Evolutionary conservation across 2,329 filamentous ascomycete species (phyloP), one percentile per base, ranked within the genome.

Genomic region (Leptographium flavum): DNA sequence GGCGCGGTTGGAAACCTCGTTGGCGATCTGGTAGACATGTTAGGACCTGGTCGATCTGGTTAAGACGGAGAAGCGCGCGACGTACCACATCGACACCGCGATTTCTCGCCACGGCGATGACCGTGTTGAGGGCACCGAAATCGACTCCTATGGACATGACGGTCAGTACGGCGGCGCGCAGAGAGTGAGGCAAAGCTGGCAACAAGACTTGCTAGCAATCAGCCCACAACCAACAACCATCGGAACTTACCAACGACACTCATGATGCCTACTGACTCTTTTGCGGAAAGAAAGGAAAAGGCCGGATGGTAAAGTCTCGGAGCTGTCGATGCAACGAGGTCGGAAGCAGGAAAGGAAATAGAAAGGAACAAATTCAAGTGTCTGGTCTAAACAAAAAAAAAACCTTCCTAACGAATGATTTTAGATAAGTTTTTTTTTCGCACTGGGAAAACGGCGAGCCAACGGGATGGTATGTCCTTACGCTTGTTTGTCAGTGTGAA

Each of bases 51-150:
- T 8, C 39, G 43, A 43, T n/a, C n/a, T n/a, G n/a, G n/a, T n/a
- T 35, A 49, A 43, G 2, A n/a, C 33, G 13, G 31, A 47, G 25
- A 35, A 19, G 25, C 1, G 36, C 9, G 23, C 50, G 53, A 92
- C 87, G 63, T 76, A 94, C 87, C 64, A 98, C 92, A 74, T 98
- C 92, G 66, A 98, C 92, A 70, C 92, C 92, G 65, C 93, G 88
- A 69, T 96, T 96, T 66, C 92, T 81, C 63, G 92, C 92, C 66
- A 96, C 90, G 64, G 90, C 90, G 68, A 96, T 84, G 62, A 94
- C 88, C 64, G 90, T 94, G 77, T 93, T 94, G 65, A 94, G 80
- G 56, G 87, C 87, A 71, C 90, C 90, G 70, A 96, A 82, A 77
- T 96, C 90, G 67, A 94, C 79, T 68, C 87, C 87, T 76, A 39